Conservation (phyloP, 441 rosid species). For the Viola pubescens region DNA sequence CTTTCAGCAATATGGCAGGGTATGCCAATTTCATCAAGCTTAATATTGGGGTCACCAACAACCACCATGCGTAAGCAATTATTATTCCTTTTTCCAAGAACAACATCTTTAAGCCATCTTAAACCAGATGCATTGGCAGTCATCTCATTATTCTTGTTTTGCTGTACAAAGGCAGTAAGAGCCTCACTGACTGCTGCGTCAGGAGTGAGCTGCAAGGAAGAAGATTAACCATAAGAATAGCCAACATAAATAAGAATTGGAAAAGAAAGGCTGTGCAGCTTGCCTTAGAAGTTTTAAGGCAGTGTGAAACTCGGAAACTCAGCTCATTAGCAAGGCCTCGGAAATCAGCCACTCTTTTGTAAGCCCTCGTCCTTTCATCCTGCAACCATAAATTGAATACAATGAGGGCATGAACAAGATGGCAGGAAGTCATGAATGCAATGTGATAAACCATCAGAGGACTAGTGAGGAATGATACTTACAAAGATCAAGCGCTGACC, state of each 20-base stretch:
- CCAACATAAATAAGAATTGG: slow-evolving; percentile 8
- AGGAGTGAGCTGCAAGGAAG: slow-evolving; percentile 49
- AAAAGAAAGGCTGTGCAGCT: slow-evolving; percentile 25
- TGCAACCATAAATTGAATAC: slow-evolving; percentile 22
- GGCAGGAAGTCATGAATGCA: slow-evolving; percentile 6
- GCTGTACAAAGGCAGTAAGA: slow-evolving; percentile 30
- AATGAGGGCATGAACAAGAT: slow-evolving; percentile 11
- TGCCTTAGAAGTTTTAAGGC: slow-evolving; percentile 83
- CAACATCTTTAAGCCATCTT: slow-evolving; percentile 82
- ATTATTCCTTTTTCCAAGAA: slow-evolving; percentile 85
- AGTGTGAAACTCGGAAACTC: slow-evolving; percentile 66
- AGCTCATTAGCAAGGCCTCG: slow-evolving; percentile 61
- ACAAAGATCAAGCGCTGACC: slow-evolving; percentile 63
- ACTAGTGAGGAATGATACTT: slow-evolving; percentile 24
- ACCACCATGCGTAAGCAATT: slow-evolving; percentile 89
- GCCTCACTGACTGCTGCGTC: slow-evolving; percentile 39
- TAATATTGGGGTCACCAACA: slow-evolving; percentile 74
- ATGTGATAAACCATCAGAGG: slow-evolving; percentile 11
- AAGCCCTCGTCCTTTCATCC: slow-evolving; percentile 80
- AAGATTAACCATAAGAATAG: slow-evolving; percentile 16
- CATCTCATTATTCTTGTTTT: slow-evolving; percentile 34
- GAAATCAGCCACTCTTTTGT: slow-evolving; percentile 69
- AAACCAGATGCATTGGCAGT: slow-evolving; percentile 59
- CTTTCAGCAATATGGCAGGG: slow-evolving; percentile 75
- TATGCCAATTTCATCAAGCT: slow-evolving; percentile 77